phyloP scores from a whole-genome alignment of 495 filamentous ascomycete species.

The Margaritispora aquatica region DNA sequence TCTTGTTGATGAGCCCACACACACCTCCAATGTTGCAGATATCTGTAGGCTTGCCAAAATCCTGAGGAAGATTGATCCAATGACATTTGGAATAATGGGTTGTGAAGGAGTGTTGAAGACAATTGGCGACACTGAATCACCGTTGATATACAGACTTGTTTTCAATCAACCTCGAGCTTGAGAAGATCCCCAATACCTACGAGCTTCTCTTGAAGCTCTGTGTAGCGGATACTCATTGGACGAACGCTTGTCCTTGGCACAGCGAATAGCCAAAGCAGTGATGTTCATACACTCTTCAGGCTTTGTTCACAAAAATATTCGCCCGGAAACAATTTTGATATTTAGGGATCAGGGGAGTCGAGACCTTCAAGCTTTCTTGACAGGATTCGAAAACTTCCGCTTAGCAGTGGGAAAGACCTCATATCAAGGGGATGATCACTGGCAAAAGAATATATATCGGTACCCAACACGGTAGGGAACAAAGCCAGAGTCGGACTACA shows the following conservation, averaged over 20 bases:
- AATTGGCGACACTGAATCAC: not conserved
- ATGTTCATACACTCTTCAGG: conserved; percentile 33
- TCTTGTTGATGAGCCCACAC: conserved; percentile 9
- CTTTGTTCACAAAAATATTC: conserved; percentile 43
- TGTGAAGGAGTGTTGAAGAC: conserved; percentile 36
- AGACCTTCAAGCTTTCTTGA: conserved; percentile 11
- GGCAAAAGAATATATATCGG: conserved; percentile 14
- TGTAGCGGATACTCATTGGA: conserved; percentile 1
- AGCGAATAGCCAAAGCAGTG: conserved; percentile 32
- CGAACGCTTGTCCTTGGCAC: conserved; percentile 27
- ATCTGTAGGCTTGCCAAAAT: conserved; percentile 27
- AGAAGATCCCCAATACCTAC: conserved; percentile 5
- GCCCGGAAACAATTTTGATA: conserved; percentile 35
- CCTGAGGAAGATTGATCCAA: conserved; percentile 32
- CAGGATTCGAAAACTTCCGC: conserved; percentile 21
- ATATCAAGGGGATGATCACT: not conserved
- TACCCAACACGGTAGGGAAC: conserved; percentile 19
- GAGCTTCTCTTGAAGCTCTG: not conserved
- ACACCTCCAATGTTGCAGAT: conserved; percentile 29
- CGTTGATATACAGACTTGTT: conserved; percentile 17
- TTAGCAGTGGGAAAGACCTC: conserved; percentile 14
- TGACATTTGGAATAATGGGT: conserved; percentile 40
- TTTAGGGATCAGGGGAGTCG: conserved; percentile 16
- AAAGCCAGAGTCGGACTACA: conserved; percentile 17
- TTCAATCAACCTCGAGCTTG: conserved; percentile 7